Base-by-base conservation (phyloP, 1,139 yeast species). In the Sugiyamaella sp. region DNA sequence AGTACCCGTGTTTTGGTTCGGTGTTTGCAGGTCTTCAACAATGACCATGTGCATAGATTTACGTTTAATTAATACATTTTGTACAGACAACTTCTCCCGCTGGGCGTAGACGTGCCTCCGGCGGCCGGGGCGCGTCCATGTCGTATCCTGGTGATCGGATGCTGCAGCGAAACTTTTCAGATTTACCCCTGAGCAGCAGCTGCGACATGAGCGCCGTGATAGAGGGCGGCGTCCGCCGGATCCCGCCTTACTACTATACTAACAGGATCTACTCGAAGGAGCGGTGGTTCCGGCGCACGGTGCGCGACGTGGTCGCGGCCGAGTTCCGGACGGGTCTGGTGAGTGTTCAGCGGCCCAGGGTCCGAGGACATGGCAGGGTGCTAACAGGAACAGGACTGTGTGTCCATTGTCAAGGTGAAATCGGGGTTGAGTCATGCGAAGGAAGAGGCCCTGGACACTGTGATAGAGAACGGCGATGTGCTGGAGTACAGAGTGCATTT, bases 231-330 rank as follows among this genome's bases (percentile, higher is more conserved):
- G 72, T 89, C 50, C 74, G 97, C 42, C 74, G 85, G 55, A 87
- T 91, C 1, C 76, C 81, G 1, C 97, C 99, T 0, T 93, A 93
- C 67, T 86, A 79, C 66, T 89, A 81, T 72, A 89, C 95, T 0
- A 90, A 89, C 66, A 75, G 86, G 68, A 90, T 98, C 0, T 86
- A 85, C 66, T 90, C 97, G 69, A 93, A 93, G 68, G 74, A 80
- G 65, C 76, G 99, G 62, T 93, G 99, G 99, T 78, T 91, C 63
- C 91, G 86, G 63, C 75, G 89, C 17, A 83, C 82, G 27, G 71
- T 93, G 44, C 61, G 88, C n/a, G 97, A 91, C 53, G 82, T 93
- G 1, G 89, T 93, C 63, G 73, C 82, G 1, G 77, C 79, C 24
- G 99, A 93, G 68, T 93, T 93, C 66, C 74, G 97, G 56, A 93